Conservation (phyloP, 2,329 filamentous ascomycete species). For the Trichoderma sp. region DNA sequence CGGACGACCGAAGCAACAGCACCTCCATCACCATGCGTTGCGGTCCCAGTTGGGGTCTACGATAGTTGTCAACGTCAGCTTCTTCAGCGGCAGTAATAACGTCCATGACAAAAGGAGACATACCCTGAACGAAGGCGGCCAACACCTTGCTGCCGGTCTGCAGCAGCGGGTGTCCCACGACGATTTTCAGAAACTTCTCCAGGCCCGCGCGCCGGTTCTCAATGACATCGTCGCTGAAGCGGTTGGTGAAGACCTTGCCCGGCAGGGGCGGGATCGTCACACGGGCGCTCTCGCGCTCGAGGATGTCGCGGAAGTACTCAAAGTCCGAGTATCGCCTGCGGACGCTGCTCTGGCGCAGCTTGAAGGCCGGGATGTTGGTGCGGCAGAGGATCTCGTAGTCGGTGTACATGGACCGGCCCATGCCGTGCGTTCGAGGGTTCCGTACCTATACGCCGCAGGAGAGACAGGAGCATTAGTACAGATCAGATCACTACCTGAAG, state of each 20-base stretch:
- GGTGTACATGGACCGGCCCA: conserved; percentile 95
- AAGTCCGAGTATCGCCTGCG: conserved; percentile 96
- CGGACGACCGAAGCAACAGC: background rate
- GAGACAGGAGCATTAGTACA: background rate
- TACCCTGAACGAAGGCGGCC: conserved; percentile 95
- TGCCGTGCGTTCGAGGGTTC: conserved; percentile 91
- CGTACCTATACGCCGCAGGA: conserved; percentile 64
- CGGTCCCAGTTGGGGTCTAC: conserved; percentile 86
- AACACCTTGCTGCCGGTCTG: conserved; percentile 98
- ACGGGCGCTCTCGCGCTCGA: conserved; percentile 90
- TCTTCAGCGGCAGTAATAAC: background rate
- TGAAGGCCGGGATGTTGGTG: conserved; percentile 99
- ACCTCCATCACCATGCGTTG: conserved; percentile 71
- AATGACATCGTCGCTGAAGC: conserved; percentile 98
- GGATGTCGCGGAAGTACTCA: conserved; percentile 96
- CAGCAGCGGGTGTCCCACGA: conserved; percentile 91
- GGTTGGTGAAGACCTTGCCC: conserved; percentile 96
- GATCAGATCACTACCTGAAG: too few species aligned
- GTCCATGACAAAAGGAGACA: conserved; percentile 28
- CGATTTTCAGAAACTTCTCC: conserved; percentile 95
- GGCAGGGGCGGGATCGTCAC: conserved; percentile 95
- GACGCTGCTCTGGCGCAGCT: conserved; percentile 84
- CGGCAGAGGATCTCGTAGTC: conserved; percentile 98
- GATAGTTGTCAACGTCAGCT: background rate
- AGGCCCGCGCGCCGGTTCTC: conserved; percentile 89